Evolutionary conservation across 176 grass and related monocot genomes (phyloP).

Genomic region (Eleusine indica): DNA sequence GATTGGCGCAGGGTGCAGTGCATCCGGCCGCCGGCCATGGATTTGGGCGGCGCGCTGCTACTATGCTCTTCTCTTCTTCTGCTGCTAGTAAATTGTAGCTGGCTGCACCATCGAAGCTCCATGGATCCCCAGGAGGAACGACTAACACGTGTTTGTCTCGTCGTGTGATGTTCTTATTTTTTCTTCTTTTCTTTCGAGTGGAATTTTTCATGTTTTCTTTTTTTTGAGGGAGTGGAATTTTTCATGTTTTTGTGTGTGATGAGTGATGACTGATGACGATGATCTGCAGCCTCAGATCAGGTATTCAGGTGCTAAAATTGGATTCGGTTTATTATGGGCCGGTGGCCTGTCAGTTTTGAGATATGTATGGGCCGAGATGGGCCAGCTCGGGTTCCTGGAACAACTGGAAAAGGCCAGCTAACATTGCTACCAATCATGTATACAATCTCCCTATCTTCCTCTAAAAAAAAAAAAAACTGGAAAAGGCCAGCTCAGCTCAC

Average conservation of each 20-base stretch:
- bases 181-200: too few relatives aligned
- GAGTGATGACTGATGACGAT: too few relatives aligned
- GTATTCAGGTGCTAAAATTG: too few relatives aligned
- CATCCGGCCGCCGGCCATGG: neutral
- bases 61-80: neutral
- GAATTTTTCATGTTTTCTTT: too few relatives aligned
- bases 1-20: neutral
- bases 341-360: neutral
- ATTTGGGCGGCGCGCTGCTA: neutral
- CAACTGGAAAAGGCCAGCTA: neutral
- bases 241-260: too few relatives aligned
- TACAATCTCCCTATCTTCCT: neutral
- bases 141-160: neutral
- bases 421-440: too few relatives aligned
- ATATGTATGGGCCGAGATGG: neutral
- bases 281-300: too few relatives aligned
- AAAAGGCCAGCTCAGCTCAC: neutral
- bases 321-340: neutral
- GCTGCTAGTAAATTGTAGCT: neutral
- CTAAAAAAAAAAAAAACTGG: neutral
- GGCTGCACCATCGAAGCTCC: neutral
- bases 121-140: neutral
- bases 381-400: neutral
- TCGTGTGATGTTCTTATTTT: neutral
- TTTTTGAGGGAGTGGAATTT: too few relatives aligned